These are phyloP conservation scores for Acanthamoeba culbertsoni DNA, from an alignment of 208 protist species.

Conservation along the genomic window DNA sequence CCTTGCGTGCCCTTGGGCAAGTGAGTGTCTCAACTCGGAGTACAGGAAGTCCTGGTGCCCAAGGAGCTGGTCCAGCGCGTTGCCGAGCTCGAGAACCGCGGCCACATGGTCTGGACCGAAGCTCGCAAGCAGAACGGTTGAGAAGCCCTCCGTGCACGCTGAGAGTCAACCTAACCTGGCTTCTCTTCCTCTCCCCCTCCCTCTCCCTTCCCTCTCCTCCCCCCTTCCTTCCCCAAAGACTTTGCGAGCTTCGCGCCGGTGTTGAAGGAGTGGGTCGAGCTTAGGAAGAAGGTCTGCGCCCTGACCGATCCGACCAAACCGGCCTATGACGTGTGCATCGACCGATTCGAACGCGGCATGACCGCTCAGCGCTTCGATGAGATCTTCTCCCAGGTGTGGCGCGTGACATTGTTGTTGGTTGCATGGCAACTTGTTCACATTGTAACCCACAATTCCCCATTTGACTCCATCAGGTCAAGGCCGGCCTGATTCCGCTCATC, in stretches of 20 bases:
- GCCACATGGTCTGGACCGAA: background rate
- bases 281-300: background rate
- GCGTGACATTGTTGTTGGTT: too few species aligned
- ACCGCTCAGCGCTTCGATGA: background rate
- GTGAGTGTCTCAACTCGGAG: too few species aligned
- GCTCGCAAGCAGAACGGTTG: background rate
- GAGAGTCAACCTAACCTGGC: too few species aligned
- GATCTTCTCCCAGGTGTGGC: background rate
- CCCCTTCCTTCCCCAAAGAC: background rate
- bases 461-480: constrained; percentile 26
- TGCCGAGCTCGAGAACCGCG: background rate
- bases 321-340: background rate
- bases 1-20: too few species aligned
- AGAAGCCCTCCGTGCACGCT: background rate
- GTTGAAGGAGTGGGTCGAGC: background rate
- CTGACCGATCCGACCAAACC: background rate
- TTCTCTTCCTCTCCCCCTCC: background rate
- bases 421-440: too few species aligned
- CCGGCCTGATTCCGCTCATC: background rate
- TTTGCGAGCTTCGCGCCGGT: constrained; percentile 20
- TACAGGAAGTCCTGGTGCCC: background rate
- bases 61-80: background rate
- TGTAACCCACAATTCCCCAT: too few species aligned
- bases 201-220: background rate
- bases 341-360: constrained; percentile 13